Evolutionary conservation across 1,284 basidiomycete genomes (phyloP), one percentile per base, ranked within the genome.

Genomic region (Rhodotorula sp.): DNA sequence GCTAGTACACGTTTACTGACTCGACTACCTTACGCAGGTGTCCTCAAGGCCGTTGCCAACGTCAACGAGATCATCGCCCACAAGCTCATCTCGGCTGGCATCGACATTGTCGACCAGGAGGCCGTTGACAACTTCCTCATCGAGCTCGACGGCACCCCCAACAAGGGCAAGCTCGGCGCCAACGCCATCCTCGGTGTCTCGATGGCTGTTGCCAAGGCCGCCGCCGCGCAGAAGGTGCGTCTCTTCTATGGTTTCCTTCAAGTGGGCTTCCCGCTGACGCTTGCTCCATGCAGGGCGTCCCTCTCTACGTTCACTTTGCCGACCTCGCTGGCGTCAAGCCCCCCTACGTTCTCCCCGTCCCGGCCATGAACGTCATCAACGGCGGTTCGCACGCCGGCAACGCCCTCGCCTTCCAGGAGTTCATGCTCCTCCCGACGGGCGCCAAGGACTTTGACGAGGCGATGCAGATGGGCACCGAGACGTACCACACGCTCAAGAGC

Each of bases 181-280:
- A 99, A 99, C 84, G 97, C 97, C 81, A 97, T 99, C 83, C 92
- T 99, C 73, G 97, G 94, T 85, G 93, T 99, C 80, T 97, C 93
- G 75, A 98, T 98, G 83, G 97, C 96, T 62, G 92, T 91, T 71
- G 89, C 92, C 69, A 90, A 93, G 85, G 97, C 97, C 76, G 97
- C 87, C 81, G 97, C 97, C 62, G 91, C 88, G 67, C 91, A 95
- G 85, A 94, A 95, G 83, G 77, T 75, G 48, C 52, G 73, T 56
- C 17, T 25, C 42, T 19, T 27, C 54, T 12, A 3, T 19, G 4
- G 45, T 23, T 34, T 23, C 19, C 16, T n/a, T 21, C 34, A 10
- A 27, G 4, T 19, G 5, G 23, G 21, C n/a, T 7, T 7, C 13
- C 7, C 3, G 25, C 59, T 59, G 44, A 61, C 66, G 7, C 16